Evolutionary conservation across 768 basidiomycete genomes (phyloP).

Genomic region (Tylopilus felleus): DNA sequence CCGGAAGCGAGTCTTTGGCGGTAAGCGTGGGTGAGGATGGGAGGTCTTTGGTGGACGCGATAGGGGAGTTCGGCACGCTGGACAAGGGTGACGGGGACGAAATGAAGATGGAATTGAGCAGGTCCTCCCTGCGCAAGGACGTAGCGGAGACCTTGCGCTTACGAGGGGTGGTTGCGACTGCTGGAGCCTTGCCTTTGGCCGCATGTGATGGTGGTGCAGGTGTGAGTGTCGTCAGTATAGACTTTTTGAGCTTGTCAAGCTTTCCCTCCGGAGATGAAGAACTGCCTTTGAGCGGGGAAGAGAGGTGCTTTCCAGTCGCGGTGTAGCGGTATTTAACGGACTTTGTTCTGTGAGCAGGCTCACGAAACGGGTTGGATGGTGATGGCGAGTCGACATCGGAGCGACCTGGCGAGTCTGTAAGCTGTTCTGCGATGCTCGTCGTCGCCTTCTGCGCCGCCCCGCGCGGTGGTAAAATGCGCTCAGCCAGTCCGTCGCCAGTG

Average conservation of each 20-base stretch:
- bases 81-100: conserved; percentile 27
- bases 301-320: conserved; percentile 32
- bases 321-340: conserved; percentile 33
- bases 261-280: conserved; percentile 32
- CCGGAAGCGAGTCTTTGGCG: neutral
- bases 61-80: conserved; percentile 21
- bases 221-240: conserved; percentile 5
- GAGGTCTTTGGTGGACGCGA: conserved; percentile 14
- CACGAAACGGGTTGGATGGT: conserved; percentile 24
- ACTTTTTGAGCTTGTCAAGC: conserved; percentile 3
- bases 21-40: conserved; percentile 14
- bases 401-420: conserved; percentile 23
- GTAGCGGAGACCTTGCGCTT: conserved; percentile 28
- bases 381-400: conserved; percentile 23
- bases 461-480: conserved; percentile 26
- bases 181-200: conserved; percentile 4
- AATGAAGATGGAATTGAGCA: conserved; percentile 5
- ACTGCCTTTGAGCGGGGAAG: conserved; percentile 31
- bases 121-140: conserved; percentile 8
- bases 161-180: conserved; percentile 19
- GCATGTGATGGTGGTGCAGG: conserved; percentile 13
- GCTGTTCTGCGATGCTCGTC: conserved; percentile 33
- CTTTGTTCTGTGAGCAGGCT: conserved; percentile 22
- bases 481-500: conserved; percentile 8
- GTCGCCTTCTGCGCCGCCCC: conserved; percentile 34